A percentile compares a stretch with the other conserved stretches of the same genome.
phyloP scores from a whole-genome alignment of 345 rosid species.

The Angophora floribunda region DNA sequence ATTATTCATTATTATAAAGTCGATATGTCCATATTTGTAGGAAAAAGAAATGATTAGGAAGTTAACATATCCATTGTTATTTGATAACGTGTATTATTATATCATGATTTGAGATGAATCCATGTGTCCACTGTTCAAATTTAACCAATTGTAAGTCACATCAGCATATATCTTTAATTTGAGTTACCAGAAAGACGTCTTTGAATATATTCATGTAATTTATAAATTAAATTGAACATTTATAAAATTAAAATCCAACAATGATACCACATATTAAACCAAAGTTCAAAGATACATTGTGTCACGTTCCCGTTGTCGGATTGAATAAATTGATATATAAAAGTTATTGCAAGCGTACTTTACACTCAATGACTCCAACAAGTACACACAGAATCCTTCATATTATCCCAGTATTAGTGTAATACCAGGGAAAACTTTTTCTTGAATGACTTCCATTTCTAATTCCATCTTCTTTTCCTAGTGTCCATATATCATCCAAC shows the following conservation, averaged over 20 bases:
- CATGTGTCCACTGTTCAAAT: accelerated
- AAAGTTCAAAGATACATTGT: accelerated
- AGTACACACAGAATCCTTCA: background rate
- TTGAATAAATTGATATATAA: background rate
- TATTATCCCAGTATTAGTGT: background rate
- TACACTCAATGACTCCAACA: background rate
- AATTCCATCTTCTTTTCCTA: background rate
- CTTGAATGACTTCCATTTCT: background rate
- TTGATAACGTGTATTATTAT: background rate
- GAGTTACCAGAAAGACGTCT: too few species aligned
- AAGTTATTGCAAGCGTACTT: background rate
- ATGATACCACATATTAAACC: accelerated
- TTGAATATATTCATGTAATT: background rate
- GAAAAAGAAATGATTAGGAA: accelerated
- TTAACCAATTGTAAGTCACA: background rate
- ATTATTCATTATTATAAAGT: too few species aligned
- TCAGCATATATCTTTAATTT: background rate
- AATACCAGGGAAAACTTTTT: background rate
- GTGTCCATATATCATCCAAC: background rate
- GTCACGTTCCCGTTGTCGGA: background rate
- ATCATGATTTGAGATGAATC: background rate
- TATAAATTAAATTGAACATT: background rate
- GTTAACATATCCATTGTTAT: background rate
- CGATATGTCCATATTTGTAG: background rate
- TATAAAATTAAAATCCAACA: too few species aligned